Base-by-base conservation (phyloP, 208 protist genomes). In the Endotrypanum monterogeii region DNA sequence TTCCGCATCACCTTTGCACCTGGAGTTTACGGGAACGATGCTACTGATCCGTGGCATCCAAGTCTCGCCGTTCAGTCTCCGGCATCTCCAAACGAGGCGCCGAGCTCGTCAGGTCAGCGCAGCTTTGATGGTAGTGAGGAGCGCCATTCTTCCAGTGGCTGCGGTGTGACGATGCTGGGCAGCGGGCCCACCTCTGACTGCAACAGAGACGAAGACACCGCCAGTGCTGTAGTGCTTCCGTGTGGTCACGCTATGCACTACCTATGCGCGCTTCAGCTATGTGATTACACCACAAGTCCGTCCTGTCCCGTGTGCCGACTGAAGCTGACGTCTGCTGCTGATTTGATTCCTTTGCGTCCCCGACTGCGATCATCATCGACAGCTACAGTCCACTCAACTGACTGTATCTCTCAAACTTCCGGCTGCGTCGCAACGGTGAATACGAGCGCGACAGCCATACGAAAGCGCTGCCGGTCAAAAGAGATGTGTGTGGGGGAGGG, bases 171-270 rank as follows among this genome's bases (percentile, higher is more conserved):
- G 23, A 18, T 65, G 35, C 14, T 37, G 32, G 41, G n/a, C 54
- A 60, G 35, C 54, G 28, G 25, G 7, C 28, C 39, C 25, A 25
- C 37, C 25, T 20, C 67, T 32, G 32, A 41, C 48, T 14, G 28
- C 39, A 41, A 52, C 56, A 69, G 46, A 1, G 76, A 63, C n/a
- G 76, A 76, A 58, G 73, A 61, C n/a, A 74, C 61, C 14, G 76
- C 58, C 1, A 55, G 61, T 14, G 69, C 82, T 23, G 80, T 68
- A 61, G 67, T 88, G 71, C 67, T 84, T 9, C 61, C 74, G n/a
- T 96, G 92, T 72, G 92, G 92, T 0, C 92, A 96, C 73, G 73
- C 94, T 28, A 67, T 94, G 52, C 92, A 96, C 76, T 89, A 82
- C 62, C 46, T 84, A 6, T 96, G 92, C 57, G 85, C 83, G 35